Evolutionary conservation across 257 asterid species (phyloP).

Genomic region (Linaria vulgaris): DNA sequence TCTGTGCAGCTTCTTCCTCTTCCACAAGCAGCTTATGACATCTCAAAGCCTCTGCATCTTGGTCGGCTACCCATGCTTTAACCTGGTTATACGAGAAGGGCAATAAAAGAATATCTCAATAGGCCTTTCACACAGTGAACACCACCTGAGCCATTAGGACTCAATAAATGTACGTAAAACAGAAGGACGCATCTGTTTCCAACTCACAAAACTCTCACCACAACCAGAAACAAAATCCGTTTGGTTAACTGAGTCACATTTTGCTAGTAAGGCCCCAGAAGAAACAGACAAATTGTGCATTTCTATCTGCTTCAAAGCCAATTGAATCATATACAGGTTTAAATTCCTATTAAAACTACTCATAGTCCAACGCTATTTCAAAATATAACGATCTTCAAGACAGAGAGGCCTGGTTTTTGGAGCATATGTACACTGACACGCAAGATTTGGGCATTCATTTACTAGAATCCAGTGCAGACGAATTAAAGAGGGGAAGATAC

Average conservation of each 20-base stretch:
- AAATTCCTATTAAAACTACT: neutral
- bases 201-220: neutral
- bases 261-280: neutral
- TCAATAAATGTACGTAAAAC: constrained; percentile 3
- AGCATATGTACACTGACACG: constrained; percentile 18
- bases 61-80: constrained; percentile 87
- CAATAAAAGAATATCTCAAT: neutral
- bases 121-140: neutral
- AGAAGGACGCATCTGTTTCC: neutral
- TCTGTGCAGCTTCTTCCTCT: constrained; percentile 94
- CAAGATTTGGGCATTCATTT: neutral
- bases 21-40: constrained; percentile 93
- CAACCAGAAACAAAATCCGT: constrained; percentile 10
- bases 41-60: constrained; percentile 95
- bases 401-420: constrained; percentile 4
- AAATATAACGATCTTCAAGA: constrained; percentile 12
- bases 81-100: constrained; percentile 49
- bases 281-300: constrained; percentile 5
- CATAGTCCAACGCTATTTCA: neutral
- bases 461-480: neutral
- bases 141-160: constrained; percentile 15
- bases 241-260: constrained; percentile 5
- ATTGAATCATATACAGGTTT: neutral
- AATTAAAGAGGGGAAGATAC: constrained; percentile 6
- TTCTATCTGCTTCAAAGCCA: constrained; percentile 19